phyloP scores from a whole-genome alignment of 2,329 filamentous ascomycete genomes.

The Hymenoscyphus repandus region DNA sequence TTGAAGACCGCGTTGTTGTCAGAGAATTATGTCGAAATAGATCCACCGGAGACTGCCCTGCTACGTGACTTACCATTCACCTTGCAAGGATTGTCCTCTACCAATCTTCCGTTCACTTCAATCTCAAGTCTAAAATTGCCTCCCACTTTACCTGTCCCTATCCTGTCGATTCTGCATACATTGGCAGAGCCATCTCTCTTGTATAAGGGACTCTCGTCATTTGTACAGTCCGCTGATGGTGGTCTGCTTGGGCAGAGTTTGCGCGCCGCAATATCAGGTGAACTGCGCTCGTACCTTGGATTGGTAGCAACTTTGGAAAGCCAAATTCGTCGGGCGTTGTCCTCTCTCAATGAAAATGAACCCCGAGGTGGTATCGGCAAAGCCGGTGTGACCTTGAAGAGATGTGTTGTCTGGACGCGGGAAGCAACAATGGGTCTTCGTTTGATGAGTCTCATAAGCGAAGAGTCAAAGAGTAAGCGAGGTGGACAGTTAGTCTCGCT shows the following conservation, averaged over 20 bases:
- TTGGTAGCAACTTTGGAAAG: conserved; percentile 88
- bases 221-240: conserved; percentile 74
- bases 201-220: conserved; percentile 73
- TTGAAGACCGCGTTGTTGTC: conserved; percentile 51
- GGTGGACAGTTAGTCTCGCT: conserved; percentile 90
- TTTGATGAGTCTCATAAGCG: conserved; percentile 89
- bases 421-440: conserved; percentile 94
- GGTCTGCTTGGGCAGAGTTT: conserved; percentile 91
- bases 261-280: conserved; percentile 75
- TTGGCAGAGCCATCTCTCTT: conserved; percentile 91
- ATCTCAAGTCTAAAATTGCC: conserved; percentile 71
- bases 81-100: conserved; percentile 84
- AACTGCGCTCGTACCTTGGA: conserved; percentile 83
- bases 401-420: conserved; percentile 94
- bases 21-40: conserved; percentile 49
- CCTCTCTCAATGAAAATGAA: conserved; percentile 63
- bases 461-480: conserved; percentile 77
- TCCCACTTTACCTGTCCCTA: conserved; percentile 70
- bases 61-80: conserved; percentile 86
- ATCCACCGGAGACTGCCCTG: conserved; percentile 60
- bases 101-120: conserved; percentile 71
- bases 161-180: conserved; percentile 82
- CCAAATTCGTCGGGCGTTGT: conserved; percentile 79
- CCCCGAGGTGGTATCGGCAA: conserved; percentile 71
- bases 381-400: conserved; percentile 86